These are phyloP conservation scores for Talaromyces amestolkiae DNA, from an alignment of 2,329 filamentous ascomycete genomes.

Conservation along the genomic window DNA sequence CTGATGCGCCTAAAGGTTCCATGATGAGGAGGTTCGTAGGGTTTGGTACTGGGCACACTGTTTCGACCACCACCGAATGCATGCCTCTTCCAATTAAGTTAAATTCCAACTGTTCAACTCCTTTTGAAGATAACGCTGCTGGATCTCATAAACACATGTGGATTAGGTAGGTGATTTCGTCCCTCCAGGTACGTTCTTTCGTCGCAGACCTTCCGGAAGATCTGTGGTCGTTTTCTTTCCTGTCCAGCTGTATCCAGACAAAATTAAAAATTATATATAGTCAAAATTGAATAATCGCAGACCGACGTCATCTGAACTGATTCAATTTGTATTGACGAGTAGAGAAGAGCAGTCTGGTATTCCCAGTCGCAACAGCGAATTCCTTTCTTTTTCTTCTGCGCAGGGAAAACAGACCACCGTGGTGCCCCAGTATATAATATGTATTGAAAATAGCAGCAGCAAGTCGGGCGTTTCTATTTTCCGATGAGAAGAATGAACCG, in stretches of 20 bases:
- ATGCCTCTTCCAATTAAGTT: conserved; percentile 32
- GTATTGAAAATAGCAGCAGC: background rate
- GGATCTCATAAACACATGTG: conserved; percentile 1
- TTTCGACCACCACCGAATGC: conserved; percentile 37
- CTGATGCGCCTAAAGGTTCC: conserved; percentile 33
- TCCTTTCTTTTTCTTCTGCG: background rate
- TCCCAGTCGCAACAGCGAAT: background rate
- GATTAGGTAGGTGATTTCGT: background rate
- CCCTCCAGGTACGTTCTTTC: background rate
- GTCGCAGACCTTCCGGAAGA: conserved; percentile 8
- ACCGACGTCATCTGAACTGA: background rate
- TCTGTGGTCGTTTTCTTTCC: background rate
- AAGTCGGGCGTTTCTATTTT: background rate
- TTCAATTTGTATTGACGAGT: conserved; percentile 3
- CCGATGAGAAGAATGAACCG: conserved; percentile 5
- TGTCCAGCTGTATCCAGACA: background rate
- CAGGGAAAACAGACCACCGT: background rate
- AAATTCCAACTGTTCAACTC: conserved; percentile 9
- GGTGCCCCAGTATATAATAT: background rate
- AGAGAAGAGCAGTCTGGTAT: background rate
- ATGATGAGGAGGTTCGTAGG: conserved; percentile 27
- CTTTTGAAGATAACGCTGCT: background rate
- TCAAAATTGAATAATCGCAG: background rate
- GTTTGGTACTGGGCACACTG: conserved; percentile 34
- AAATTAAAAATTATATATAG: conserved; percentile 11